Evolutionary conservation across 192 early-diverging fungal genomes (phyloP), one percentile per base, ranked within the genome.

Genomic region (Funneliformis mosseae): DNA sequence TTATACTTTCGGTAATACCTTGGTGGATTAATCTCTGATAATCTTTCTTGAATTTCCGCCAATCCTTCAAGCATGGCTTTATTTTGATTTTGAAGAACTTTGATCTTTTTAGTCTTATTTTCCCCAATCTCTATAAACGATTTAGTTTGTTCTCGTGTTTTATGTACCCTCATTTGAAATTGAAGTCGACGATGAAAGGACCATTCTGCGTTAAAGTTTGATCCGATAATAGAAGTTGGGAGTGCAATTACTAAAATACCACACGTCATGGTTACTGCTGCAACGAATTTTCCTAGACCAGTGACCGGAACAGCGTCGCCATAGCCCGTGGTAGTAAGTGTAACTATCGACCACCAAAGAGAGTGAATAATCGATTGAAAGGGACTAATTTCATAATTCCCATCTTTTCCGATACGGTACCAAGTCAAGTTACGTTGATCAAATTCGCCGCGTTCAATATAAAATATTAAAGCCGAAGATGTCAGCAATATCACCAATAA

Each of bases 181-280:
- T 18, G 68, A 16, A 80, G 4, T 8, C 78, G 77, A 23, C 55
- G 77, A 12, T 25, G 60, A 42, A 45, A 21, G 1, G 27, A 14
- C 88, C 86, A 88, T 76, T 90, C 89, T 55, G 55, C 82, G 8
- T 83, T 83, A 81, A 90, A 89, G 77, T 88, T 88, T 71, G 86
- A 88, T 4, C 88, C 87, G 25, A 90, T 88, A 60, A 90, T 90
- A 2, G 88, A 88, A 5, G 89, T 88, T 42, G 88, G 89, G 55
- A 90, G 82, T 68, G 87, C 89, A 70, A 90, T 86, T 5, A 85
- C 86, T n/a, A 88, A 83, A 72, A 90, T 84, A 46, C 89, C 89
- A 74, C 86, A 80, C 25, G 87, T 62, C 88, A 90, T 90, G 14
- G 89, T 89, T 39, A 88, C 11, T 25, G 81, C 83, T 0, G 88